These are phyloP conservation scores for Cicer cuneatum DNA, from an alignment of 306 rosid genomes.

Conservation along the genomic window DNA sequence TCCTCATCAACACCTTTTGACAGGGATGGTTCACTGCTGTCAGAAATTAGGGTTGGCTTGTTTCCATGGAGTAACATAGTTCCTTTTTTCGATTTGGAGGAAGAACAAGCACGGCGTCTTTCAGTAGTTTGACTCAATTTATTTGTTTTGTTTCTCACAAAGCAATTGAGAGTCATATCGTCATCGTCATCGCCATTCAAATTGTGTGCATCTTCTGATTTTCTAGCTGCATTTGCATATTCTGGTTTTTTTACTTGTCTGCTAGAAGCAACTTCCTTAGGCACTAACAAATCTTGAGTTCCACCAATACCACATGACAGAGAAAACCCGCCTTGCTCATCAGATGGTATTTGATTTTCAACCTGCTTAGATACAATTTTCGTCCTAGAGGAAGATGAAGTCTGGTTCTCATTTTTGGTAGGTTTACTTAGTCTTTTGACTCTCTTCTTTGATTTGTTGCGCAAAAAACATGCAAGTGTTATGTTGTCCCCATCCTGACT, in stretches of 20 bases:
- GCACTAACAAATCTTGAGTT: conserved; percentile 12
- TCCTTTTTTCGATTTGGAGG: conserved; percentile 31
- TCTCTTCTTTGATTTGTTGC: conserved; percentile 53
- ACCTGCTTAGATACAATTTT: conserved; percentile 13
- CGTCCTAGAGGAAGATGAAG: background rate
- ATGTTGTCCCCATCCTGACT: conserved; percentile 45
- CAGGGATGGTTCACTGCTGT: conserved; percentile 36
- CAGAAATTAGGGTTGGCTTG: conserved; percentile 14
- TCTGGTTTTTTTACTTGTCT: conserved; percentile 36
- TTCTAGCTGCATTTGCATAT: conserved; percentile 16
- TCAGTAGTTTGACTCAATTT: conserved; percentile 39
- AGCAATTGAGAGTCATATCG: conserved; percentile 45
- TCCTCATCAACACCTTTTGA: conserved; percentile 36
- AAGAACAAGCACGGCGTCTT: conserved; percentile 12
- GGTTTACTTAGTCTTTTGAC: conserved; percentile 48
- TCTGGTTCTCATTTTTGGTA: conserved; percentile 25
- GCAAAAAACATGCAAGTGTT: conserved; percentile 50
- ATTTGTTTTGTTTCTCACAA: conserved; percentile 45
- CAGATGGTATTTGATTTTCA: conserved; percentile 44
- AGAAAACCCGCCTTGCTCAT: conserved; percentile 21
- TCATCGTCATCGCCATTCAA: conserved; percentile 28
- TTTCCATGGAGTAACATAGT: conserved; percentile 21
- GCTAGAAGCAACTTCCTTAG: conserved; percentile 26
- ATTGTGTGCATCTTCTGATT: conserved; percentile 11
- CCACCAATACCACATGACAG: conserved; percentile 34